Evolutionary conservation across 2,329 filamentous ascomycete species (phyloP), one percentile per base, ranked within the genome.

Genomic region (Fusarium brevicatenulatum): DNA sequence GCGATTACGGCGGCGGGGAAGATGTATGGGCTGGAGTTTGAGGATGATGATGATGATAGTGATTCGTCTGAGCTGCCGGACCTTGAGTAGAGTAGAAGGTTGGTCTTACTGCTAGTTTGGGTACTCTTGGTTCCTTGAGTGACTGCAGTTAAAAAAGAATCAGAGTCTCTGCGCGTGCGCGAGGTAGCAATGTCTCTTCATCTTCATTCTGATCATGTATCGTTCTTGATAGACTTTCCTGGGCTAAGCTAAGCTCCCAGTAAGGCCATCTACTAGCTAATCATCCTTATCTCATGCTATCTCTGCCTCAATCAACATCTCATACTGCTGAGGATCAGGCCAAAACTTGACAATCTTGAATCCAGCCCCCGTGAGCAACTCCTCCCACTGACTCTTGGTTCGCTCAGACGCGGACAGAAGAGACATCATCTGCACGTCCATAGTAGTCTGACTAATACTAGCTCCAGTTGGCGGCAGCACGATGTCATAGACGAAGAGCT

Each of bases 381-480:
- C 34, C 16, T 72, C 66, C 75, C 75, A 77, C 2, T 73, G 66
- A 16, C 49, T 43, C 39, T 73, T 58, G 0, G 75, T 76, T 4
- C 75, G 43, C 50, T 77, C 75, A 2, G 74, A 67, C 3, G 78
- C 78, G 0, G 78, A 78, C 4, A 80, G 56, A 5, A 77, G 59
- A 2, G 73, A 68, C 69, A 77, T 77, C 75, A 77, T 77, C 44
- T 74, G 62, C 1, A 76, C 52, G 25, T 85, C 83, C 71, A 77
- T 76, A 0, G 65, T 77, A 0, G 73, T 55, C n/a, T 80, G 78
- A 4, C 72, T 74, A 3, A 74, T 70, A 4, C 73, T 74, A 0
- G 75, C 73, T 8, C 66, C 71, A 1, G 44, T 71, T 6, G 70
- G 55, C 0, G 70, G 71, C 7, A 77, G 2, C 4, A 77, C 70